These are phyloP conservation scores for Cenococcum geophilum DNA, from an alignment of 495 filamentous ascomycete genomes.

Conservation along the genomic window DNA sequence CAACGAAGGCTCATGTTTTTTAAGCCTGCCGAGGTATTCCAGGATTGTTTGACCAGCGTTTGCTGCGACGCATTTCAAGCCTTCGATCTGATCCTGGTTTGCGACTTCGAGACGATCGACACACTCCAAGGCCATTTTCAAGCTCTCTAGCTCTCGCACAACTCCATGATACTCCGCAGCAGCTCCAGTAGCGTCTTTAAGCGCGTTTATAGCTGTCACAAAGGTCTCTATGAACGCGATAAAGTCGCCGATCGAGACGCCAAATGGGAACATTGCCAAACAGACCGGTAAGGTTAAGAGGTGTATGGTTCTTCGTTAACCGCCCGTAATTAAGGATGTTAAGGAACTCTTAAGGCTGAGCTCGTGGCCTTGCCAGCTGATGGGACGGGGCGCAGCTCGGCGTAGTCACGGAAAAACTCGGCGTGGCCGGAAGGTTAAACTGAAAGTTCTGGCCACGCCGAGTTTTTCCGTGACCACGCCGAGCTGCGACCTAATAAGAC, in stretches of 20 bases:
- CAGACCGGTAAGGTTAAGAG: no score
- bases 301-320: no score
- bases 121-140: neutral
- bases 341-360: no score
- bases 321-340: no score
- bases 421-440: no score
- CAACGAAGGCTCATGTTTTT: neutral
- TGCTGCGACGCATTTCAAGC: neutral
- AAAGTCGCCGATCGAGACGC: slow-evolving; percentile 8
- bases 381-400: no score
- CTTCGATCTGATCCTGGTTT: neutral
- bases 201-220: neutral
- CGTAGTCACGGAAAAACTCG: no score
- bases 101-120: slow-evolving; percentile 1
- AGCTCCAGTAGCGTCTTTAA: slow-evolving; percentile 1
- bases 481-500: no score
- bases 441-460: no score
- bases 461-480: no score
- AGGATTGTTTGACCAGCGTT: neutral
- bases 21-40: neutral
- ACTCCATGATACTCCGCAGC: slow-evolving; percentile 2
- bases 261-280: no score
- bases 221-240: slow-evolving; percentile 8
- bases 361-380: no score
- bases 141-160: slow-evolving; percentile 2